phyloP scores from a whole-genome alignment of 2,329 filamentous ascomycete species.

The Alternaria incomplexa region DNA sequence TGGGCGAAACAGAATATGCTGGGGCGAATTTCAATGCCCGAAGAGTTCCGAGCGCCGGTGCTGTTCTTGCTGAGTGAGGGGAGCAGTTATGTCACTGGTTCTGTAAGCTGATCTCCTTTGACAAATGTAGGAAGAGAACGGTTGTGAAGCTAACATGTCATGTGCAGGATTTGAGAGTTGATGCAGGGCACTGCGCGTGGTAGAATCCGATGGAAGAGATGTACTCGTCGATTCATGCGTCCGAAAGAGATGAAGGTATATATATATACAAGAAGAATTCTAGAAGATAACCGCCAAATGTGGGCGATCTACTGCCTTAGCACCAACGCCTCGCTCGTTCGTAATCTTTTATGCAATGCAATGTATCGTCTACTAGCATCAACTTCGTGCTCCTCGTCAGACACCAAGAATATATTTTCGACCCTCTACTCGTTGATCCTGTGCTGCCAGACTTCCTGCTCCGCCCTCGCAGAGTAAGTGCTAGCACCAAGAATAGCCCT shows the following conservation, averaged over 20 bases:
- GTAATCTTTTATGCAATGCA: not conserved
- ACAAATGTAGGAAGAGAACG: too few species aligned
- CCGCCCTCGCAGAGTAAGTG: constrained; percentile 52
- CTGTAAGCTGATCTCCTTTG: constrained; percentile 18
- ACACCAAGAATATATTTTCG: too few species aligned
- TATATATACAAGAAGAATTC: not conserved
- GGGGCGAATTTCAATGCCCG: constrained; percentile 39
- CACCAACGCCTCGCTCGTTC: not conserved
- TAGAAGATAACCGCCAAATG: not conserved
- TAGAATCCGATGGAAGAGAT: not conserved
- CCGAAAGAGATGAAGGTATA: not conserved
- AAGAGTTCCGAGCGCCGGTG: constrained; percentile 31
- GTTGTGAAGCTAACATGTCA: not conserved
- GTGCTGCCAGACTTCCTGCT: constrained; percentile 57
- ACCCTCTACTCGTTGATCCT: constrained; percentile 48
- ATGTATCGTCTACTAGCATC: not conserved
- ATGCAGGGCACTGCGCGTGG: constrained; percentile 52
- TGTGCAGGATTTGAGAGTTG: constrained; percentile 47
- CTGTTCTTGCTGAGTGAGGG: constrained; percentile 41
- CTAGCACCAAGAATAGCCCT: constrained; percentile 53
- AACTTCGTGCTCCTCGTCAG: too few species aligned
- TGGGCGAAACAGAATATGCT: constrained; percentile 46
- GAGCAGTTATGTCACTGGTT: constrained; percentile 70
- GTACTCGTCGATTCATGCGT: not conserved
- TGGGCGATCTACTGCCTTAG: not conserved